Percentiles rank a stretch among this genome's conserved stretches.
phyloP scores from a whole-genome alignment of 148 eudicot species.

The Camellia sinensis region DNA sequence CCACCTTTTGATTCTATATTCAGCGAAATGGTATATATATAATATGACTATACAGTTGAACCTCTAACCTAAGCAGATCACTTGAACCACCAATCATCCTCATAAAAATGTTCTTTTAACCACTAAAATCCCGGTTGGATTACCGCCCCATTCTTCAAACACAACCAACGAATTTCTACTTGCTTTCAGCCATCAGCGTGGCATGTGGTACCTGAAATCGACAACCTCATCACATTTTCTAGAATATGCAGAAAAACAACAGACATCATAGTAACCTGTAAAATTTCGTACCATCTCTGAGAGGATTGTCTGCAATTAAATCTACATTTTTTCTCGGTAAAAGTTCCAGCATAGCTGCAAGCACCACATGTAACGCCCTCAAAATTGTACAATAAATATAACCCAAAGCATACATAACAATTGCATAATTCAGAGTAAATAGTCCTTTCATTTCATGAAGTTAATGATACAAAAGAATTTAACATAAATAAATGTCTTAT shows the following conservation, averaged over 20 bases:
- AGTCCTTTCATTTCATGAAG: too few relatives aligned
- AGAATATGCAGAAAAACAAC: not conserved
- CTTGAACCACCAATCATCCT: too few relatives aligned
- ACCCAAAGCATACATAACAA: too few relatives aligned
- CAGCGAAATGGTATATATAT: not conserved
- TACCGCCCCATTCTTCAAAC: conserved; percentile 79
- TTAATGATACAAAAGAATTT: too few relatives aligned
- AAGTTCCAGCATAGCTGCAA: conserved; percentile 65
- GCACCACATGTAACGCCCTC: not conserved
- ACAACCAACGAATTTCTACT: conserved; percentile 63
- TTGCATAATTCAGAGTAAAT: too few relatives aligned
- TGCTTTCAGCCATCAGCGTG: conserved; percentile 72
- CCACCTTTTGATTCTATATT: too few relatives aligned
- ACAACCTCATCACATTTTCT: not conserved
- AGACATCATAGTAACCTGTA: not conserved
- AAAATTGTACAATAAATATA: too few relatives aligned
- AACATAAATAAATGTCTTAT: too few relatives aligned
- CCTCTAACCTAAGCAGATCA: not conserved
- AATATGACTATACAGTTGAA: conserved; percentile 11
- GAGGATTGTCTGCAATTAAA: conserved; percentile 73
- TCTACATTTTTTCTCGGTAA: conserved; percentile 50
- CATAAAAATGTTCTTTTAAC: conserved; percentile 42
- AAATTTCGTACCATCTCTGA: conserved; percentile 61
- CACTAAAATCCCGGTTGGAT: conserved; percentile 55
- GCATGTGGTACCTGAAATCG: conserved; percentile 74